Evolutionary conservation across 2,329 filamentous ascomycete genomes (phyloP).

Genomic region (Cladophialophora carrionii): DNA sequence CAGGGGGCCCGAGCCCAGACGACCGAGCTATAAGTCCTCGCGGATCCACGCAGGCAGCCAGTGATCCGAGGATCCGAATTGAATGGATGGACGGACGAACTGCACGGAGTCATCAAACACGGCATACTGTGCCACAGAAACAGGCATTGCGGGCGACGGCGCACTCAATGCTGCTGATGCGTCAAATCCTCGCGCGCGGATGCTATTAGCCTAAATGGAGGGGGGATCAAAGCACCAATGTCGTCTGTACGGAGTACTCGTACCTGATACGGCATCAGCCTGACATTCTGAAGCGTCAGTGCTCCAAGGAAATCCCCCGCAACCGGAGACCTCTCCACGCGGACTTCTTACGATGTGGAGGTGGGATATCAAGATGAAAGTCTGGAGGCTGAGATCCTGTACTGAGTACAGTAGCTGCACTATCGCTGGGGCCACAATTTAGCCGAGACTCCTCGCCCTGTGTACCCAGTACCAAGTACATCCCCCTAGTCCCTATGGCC

Average conservation of each 20-base stretch:
- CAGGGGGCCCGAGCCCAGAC: background rate
- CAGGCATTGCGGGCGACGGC: background rate
- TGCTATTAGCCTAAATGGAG: conserved; percentile 9
- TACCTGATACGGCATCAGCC: no score
- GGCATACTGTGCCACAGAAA: no score
- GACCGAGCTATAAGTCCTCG: background rate
- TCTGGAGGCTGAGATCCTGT: background rate
- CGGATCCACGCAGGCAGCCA: background rate
- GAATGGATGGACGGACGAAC: background rate
- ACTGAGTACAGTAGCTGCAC: background rate
- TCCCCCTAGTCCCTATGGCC: no score
- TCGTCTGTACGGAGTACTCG: no score
- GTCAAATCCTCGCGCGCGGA: background rate
- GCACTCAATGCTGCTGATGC: background rate
- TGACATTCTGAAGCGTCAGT: no score
- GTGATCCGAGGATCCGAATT: background rate
- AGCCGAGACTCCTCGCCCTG: background rate
- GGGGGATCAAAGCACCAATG: background rate
- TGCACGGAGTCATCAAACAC: no score
- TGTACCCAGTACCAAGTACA: no score
- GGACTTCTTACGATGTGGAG: conserved; percentile 4
- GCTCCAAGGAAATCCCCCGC: background rate
- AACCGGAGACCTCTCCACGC: conserved; percentile 8
- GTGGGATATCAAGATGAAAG: background rate
- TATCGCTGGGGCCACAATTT: background rate